Percentiles rank a stretch among this genome's conserved stretches.
Conservation (phyloP, 1,284 basidiomycete species). For the Nidula niveotomentosa region DNA sequence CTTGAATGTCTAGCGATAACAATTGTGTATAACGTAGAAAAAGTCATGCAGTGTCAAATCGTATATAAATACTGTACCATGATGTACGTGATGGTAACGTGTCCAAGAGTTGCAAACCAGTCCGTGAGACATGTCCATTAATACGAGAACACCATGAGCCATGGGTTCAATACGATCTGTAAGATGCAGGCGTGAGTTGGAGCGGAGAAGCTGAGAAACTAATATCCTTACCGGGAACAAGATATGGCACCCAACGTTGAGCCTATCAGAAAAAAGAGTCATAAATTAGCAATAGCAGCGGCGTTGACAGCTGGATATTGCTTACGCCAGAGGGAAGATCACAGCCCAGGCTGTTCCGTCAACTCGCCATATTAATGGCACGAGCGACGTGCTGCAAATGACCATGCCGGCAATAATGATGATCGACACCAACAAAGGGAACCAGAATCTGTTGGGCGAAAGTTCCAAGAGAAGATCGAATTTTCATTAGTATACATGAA, state of each 20-base stretch:
- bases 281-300: constrained; percentile 3
- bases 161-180: constrained; percentile 74
- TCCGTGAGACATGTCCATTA: constrained; percentile 22
- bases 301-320: constrained; percentile 11
- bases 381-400: constrained; percentile 46
- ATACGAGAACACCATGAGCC: constrained; percentile 80
- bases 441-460: constrained; percentile 70
- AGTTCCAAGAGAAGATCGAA: too few species aligned
- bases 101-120: neutral
- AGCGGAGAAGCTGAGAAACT: neutral
- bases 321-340: constrained; percentile 65
- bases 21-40: neutral
- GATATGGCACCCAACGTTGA: constrained; percentile 63
- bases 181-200: neutral
- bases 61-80: neutral
- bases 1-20: neutral
- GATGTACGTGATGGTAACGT: neutral
- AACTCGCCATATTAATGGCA: constrained; percentile 67
- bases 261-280: constrained; percentile 26
- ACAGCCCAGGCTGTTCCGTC: constrained; percentile 64
- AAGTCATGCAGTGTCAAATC: neutral
- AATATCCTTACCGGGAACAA: constrained; percentile 48
- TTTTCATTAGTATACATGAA: too few species aligned
- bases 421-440: constrained; percentile 57
- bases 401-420: constrained; percentile 49